Evolutionary conservation across 202 grass and related monocot species (phyloP), one percentile per base, ranked within the genome.

Genomic region (Schoenoplectus triqueter): DNA sequence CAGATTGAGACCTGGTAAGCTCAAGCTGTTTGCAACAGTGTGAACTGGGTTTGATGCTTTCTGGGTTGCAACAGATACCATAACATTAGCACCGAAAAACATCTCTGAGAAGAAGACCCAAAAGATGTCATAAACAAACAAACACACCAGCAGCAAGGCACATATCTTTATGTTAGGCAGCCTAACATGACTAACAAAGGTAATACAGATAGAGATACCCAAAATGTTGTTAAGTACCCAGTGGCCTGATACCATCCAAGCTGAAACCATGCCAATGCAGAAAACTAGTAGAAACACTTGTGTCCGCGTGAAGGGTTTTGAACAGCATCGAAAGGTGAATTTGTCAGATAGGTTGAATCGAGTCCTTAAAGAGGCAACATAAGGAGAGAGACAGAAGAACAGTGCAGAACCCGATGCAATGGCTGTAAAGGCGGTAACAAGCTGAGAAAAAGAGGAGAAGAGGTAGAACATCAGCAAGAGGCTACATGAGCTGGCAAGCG

Each of bases 41-140:
- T 96, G 96, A 64, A 99, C 87, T 19, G 96, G 96, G 86, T 99
- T 99, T 80, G 89, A 91, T 64, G 96, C 96, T 84, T 99, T 99
- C 86, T 96, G 93, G n/a, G 96, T 99, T 80, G 96, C 96, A 54
- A 96, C 96, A 18, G 93, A 99, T 14, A 99, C 96, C 93, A 96
- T 95, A 59, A 99, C 96, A 88, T 99, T 99, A 57, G 96, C 91
- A 82, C 93, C 96, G 14, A 99, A 94, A 22, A 99, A 92, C 69
- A 82, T 94, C 86, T 99, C 96, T 0, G 96, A 99, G 87, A 99
- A 99, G 86, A 99, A 99, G 22, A 96, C 93, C 96, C 96, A 96
- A 76, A 99, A 96, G 70, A 99, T 90, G 80, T 99, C 93, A 7
- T 99, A 99, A 46, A 99, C 86, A 69, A 99, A 99, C 65, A 96